phyloP scores from a whole-genome alignment of 1,139 yeast genomes.

The Meyerozyma sp. region DNA sequence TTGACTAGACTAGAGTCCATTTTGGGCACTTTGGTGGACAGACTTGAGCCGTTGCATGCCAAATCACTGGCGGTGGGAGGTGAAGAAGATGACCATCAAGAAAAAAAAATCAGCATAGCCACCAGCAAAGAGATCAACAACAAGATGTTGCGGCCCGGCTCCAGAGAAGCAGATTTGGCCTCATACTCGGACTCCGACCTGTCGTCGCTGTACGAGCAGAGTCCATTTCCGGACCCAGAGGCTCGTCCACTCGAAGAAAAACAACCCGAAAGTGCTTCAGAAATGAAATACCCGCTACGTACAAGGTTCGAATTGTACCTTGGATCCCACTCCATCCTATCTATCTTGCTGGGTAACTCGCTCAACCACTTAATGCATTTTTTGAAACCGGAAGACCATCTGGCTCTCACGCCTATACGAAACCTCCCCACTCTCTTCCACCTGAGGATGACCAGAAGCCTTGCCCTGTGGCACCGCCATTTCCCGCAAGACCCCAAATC shows the following conservation, averaged over 20 bases:
- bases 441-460: slow-evolving; percentile 13
- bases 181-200: background rate
- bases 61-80: slow-evolving; percentile 1
- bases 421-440: slow-evolving; percentile 26
- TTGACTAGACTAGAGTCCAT: slow-evolving; percentile 3
- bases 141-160: too few relatives aligned
- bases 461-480: slow-evolving; percentile 32
- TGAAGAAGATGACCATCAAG: slow-evolving; percentile 3
- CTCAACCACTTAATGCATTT: slow-evolving; percentile 27
- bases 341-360: slow-evolving; percentile 33
- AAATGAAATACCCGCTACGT: background rate
- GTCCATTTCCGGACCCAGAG: too few relatives aligned
- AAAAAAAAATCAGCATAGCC: background rate
- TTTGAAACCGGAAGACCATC: slow-evolving; percentile 18
- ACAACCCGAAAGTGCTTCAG: background rate
- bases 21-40: slow-evolving; percentile 1
- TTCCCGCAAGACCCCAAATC: slow-evolving; percentile 18
- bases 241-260: too few relatives aligned
- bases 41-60: background rate
- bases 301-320: slow-evolving; percentile 13
- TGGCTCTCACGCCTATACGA: slow-evolving; percentile 23
- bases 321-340: slow-evolving; percentile 36
- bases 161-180: too few relatives aligned
- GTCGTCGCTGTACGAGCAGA: background rate
- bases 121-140: too few relatives aligned